Evolutionary conservation across 345 rosid genomes (phyloP).

Genomic region (Eucalyptus curtisii): DNA sequence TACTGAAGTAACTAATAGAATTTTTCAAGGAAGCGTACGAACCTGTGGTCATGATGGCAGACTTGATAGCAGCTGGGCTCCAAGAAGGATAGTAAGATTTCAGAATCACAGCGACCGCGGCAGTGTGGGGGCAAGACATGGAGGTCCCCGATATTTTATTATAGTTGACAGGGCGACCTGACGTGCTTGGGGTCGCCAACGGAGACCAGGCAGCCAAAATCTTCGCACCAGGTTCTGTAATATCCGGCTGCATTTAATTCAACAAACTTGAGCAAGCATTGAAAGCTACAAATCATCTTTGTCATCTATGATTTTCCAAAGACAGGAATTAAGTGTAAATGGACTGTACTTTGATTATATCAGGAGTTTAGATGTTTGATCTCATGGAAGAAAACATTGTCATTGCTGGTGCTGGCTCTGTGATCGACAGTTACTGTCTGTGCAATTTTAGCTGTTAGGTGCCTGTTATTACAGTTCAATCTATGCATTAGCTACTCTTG

Average conservation of each 20-base stretch:
- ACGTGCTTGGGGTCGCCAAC: constrained; percentile 2
- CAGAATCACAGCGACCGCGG: constrained; percentile 31
- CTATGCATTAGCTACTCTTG: background rate
- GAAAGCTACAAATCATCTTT: background rate
- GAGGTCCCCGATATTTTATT: constrained; percentile 39
- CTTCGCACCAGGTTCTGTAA: constrained; percentile 34
- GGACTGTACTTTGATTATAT: constrained; percentile 23
- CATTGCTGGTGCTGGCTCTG: constrained; percentile 29
- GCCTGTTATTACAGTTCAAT: background rate
- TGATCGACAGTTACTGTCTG: constrained; percentile 13
- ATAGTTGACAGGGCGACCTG: constrained; percentile 7
- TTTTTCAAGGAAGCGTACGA: background rate
- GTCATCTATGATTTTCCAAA: background rate
- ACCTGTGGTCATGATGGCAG: constrained; percentile 57
- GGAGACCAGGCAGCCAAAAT: constrained; percentile 49
- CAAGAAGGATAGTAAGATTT: constrained; percentile 30
- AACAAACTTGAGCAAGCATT: background rate
- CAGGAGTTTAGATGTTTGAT: constrained; percentile 28
- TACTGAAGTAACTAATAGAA: background rate
- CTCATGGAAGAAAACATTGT: constrained; percentile 33
- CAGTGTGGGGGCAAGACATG: constrained; percentile 42
- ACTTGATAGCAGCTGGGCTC: constrained; percentile 44
- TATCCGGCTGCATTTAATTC: constrained; percentile 23
- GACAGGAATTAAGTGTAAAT: background rate
- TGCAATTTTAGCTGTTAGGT: constrained; percentile 22